Evolutionary conservation across 768 basidiomycete species (phyloP).

Genomic region (Kwoniella sp.): DNA sequence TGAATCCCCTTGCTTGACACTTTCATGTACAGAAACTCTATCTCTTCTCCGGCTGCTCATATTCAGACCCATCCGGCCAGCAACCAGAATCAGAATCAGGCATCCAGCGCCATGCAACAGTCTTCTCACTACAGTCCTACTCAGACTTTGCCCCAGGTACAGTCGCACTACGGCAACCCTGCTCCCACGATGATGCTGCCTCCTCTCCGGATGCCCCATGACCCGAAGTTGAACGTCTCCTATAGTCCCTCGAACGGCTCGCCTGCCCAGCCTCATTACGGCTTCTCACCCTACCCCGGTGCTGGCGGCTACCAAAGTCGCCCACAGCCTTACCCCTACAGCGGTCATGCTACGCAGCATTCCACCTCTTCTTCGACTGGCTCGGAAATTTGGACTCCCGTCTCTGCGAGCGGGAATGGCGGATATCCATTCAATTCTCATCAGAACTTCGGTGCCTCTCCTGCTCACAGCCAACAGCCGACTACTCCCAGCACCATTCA

Average conservation of each 20-base stretch:
- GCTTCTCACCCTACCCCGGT: neutral
- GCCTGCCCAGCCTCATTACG: slow-evolving; percentile 8
- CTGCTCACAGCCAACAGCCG: neutral
- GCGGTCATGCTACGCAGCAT: slow-evolving; percentile 5
- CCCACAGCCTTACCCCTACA: neutral
- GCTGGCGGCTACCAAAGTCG: slow-evolving; percentile 1
- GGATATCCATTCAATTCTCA: neutral
- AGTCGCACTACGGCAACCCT: slow-evolving; percentile 5
- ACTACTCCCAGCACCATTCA: slow-evolving; percentile 20
- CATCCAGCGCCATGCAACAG: slow-evolving; percentile 1
- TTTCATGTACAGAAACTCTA: neutral
- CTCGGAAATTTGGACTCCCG: slow-evolving; percentile 18
- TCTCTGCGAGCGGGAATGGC: slow-evolving; percentile 13
- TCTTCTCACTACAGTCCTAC: slow-evolving; percentile 15
- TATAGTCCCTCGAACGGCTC: neutral
- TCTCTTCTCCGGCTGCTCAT: slow-evolving; percentile 9
- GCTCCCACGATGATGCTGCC: slow-evolving; percentile 17
- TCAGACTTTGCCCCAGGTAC: slow-evolving; percentile 8
- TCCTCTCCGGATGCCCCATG: slow-evolving; percentile 10
- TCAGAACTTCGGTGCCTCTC: neutral
- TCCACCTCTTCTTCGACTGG: slow-evolving; percentile 20
- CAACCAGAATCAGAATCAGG: neutral
- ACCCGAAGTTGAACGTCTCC: neutral
- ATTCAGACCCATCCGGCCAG: neutral
- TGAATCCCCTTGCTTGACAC: neutral